Evolutionary conservation across 2,329 filamentous ascomycete species (phyloP).

Genomic region (Colletotrichum godetiae): DNA sequence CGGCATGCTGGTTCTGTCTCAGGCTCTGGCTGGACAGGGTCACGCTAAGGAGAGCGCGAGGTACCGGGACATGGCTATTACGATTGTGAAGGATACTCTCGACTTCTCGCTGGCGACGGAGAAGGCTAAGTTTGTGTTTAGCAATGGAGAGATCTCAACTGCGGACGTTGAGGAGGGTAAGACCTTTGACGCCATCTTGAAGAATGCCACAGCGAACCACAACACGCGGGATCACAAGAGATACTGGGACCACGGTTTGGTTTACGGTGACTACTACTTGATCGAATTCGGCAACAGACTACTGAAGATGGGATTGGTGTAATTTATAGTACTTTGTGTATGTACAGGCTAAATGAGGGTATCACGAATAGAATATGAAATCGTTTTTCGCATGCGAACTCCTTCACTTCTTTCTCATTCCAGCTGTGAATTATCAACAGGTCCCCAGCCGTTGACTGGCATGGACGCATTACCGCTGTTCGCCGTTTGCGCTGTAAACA

Average conservation of each 20-base stretch:
- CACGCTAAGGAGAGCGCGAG: conserved; percentile 32
- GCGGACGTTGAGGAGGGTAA: conserved; percentile 30
- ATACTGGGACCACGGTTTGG: conserved; percentile 54
- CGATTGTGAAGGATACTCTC: conserved; percentile 45
- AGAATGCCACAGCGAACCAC: conserved; percentile 49
- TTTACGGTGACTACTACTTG: conserved; percentile 62
- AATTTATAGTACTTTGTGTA: neutral
- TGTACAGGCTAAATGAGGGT: neutral
- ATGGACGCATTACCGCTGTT: neutral
- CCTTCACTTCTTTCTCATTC: neutral
- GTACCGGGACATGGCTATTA: conserved; percentile 43
- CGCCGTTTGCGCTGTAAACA: conserved; percentile 41
- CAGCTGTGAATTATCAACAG: conserved; percentile 16
- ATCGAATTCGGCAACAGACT: conserved; percentile 59
- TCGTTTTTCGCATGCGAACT: neutral
- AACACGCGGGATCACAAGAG: conserved; percentile 45
- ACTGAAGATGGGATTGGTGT: conserved; percentile 45
- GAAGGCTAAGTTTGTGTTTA: conserved; percentile 27
- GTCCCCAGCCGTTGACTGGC: conserved; percentile 25
- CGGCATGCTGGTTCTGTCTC: conserved; percentile 52
- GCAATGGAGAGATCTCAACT: neutral
- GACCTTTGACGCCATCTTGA: conserved; percentile 46
- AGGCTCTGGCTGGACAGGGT: conserved; percentile 42
- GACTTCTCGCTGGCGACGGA: conserved; percentile 41
- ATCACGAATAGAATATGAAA: conserved; percentile 23